Evolutionary conservation across 2,329 filamentous ascomycete genomes (phyloP).

Genomic region (Colletotrichum sp.): DNA sequence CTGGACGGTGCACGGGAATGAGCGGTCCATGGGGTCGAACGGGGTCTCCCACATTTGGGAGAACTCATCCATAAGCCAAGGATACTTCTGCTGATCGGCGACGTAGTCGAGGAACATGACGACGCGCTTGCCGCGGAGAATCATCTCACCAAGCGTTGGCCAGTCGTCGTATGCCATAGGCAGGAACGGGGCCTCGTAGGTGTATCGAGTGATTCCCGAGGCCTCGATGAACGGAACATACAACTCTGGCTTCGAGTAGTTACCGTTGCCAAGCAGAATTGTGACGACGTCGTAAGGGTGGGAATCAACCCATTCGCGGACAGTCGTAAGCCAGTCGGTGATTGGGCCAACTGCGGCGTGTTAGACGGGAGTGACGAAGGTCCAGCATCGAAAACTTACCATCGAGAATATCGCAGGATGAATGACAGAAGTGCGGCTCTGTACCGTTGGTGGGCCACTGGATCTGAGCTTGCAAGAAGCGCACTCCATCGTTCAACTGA

Average conservation of each 20-base stretch:
- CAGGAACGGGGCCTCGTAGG: constrained; percentile 73
- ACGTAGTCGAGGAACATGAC: constrained; percentile 87
- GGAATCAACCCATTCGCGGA: constrained; percentile 73
- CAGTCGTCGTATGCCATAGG: constrained; percentile 78
- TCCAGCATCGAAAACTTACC: background rate
- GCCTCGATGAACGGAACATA: constrained; percentile 73
- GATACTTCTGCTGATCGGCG: constrained; percentile 77
- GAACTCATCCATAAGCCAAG: constrained; percentile 89
- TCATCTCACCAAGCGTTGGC: constrained; percentile 82
- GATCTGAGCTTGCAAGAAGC: constrained; percentile 68
- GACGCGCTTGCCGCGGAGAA: constrained; percentile 71
- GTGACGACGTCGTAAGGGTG: constrained; percentile 90
- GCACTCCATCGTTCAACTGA: constrained; percentile 80
- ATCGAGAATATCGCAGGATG: constrained; percentile 80
- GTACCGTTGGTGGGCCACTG: constrained; percentile 58
- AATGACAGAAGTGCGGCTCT: constrained; percentile 80
- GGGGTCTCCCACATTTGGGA: constrained; percentile 90
- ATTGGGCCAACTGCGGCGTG: constrained; percentile 67
- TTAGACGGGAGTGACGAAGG: background rate
- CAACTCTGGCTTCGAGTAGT: constrained; percentile 67
- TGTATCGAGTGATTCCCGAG: constrained; percentile 74
- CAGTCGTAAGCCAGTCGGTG: constrained; percentile 71
- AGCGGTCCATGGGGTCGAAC: constrained; percentile 69
- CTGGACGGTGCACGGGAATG: constrained; percentile 80
- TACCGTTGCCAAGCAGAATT: constrained; percentile 83